A percentile compares a stretch with the other conserved stretches of the same genome.
Conservation (phyloP, 352 stramenopile genomes). For the Globisporangium radiosum region DNA sequence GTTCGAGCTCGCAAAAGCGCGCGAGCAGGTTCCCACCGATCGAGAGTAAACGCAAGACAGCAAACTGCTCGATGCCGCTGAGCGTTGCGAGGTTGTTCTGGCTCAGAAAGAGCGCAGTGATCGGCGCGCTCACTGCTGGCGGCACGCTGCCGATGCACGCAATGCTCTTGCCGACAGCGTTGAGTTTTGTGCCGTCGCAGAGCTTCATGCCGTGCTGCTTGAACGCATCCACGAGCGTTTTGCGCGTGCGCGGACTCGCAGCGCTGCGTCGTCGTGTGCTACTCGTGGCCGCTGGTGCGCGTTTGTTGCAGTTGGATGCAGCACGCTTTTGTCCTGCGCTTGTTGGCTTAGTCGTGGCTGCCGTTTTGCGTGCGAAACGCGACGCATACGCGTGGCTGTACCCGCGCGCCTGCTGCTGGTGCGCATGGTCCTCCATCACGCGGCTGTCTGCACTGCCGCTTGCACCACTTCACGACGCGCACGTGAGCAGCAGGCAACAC, state of each 20-base stretch:
- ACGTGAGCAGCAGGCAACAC: no score
- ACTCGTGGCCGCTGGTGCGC: background rate
- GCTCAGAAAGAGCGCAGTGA: constrained; percentile 71
- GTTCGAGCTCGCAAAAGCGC: constrained; percentile 34
- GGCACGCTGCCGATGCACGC: constrained; percentile 42
- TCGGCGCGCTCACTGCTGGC: constrained; percentile 28
- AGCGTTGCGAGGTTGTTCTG: constrained; percentile 62
- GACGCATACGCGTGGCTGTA: constrained; percentile 8
- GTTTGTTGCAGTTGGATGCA: background rate
- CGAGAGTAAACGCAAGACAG: constrained; percentile 46
- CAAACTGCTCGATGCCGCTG: constrained; percentile 59
- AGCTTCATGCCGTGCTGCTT: constrained; percentile 64
- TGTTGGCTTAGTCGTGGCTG: background rate
- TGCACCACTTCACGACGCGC: background rate
- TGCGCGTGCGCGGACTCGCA: constrained; percentile 8
- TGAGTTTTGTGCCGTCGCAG: constrained; percentile 70
- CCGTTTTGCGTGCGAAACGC: background rate
- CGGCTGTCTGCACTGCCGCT: background rate
- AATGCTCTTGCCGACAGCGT: constrained; percentile 57
- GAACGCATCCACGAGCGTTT: constrained; percentile 57
- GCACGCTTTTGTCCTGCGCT: no score
- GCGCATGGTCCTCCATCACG: constrained; percentile 7
- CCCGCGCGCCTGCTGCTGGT: background rate
- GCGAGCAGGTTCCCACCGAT: constrained; percentile 52
- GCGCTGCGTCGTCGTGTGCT: background rate